These are phyloP conservation scores for Lodderomyces jiufengensis DNA, from an alignment of 1,139 yeast genomes.

Conservation along the genomic window DNA sequence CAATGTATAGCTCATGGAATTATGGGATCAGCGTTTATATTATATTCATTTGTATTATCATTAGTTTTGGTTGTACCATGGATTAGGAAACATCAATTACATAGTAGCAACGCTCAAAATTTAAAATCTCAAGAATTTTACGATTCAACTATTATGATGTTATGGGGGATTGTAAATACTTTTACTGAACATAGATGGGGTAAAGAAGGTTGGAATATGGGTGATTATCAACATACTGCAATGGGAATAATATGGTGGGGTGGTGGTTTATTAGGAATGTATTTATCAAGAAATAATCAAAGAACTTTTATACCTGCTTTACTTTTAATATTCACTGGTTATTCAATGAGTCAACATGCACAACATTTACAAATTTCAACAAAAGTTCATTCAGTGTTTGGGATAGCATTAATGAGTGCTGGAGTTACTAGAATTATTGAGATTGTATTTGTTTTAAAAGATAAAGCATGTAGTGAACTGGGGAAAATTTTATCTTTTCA, in stretches of 20 bases:
- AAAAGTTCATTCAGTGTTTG: conserved; percentile 83
- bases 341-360: conserved; percentile 87
- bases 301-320: conserved; percentile 80
- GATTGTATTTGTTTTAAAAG: conserved; percentile 64
- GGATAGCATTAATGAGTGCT: conserved; percentile 72
- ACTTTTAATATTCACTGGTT: conserved; percentile 82
- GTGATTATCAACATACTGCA: conserved; percentile 89
- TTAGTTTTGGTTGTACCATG: conserved; percentile 68
- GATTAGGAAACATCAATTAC: conserved; percentile 43
- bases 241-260: conserved; percentile 98
- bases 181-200: conserved; percentile 98
- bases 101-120: conserved; percentile 24
- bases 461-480: conserved; percentile 43
- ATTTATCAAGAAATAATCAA: conserved; percentile 53
- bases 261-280: conserved; percentile 83
- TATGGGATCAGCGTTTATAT: conserved; percentile 86
- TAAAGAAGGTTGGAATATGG: conserved; percentile 77
- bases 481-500: conserved; percentile 68
- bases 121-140: conserved; percentile 77
- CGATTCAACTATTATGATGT: conserved; percentile 74
- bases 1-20: conserved; percentile 96
- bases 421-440: conserved; percentile 75
- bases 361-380: conserved; percentile 76
- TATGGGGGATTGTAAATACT: conserved; percentile 91
- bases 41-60: conserved; percentile 69